Evolutionary conservation across 2,329 filamentous ascomycete species (phyloP).

Genomic region (Escovopsis weberi): DNA sequence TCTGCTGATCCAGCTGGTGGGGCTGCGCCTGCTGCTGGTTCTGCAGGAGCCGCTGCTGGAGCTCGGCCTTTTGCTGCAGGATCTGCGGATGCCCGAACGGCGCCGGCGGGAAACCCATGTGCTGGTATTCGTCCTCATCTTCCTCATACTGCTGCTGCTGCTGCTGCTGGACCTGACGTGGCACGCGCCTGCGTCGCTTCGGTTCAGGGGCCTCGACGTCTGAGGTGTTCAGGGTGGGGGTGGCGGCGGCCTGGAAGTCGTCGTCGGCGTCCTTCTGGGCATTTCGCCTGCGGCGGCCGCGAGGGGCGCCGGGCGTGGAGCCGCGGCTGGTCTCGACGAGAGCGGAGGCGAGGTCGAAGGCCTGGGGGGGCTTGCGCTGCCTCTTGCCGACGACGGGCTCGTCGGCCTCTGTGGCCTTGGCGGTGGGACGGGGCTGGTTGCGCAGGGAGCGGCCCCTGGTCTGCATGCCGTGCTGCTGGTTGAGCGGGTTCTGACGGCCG

Average conservation of each 20-base stretch:
- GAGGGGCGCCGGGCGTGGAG: constrained; percentile 30
- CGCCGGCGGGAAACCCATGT: too few species aligned
- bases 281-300: constrained; percentile 19
- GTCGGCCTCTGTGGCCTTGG: constrained; percentile 41
- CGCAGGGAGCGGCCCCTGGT: constrained; percentile 39
- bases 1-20: constrained; percentile 3
- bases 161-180: constrained; percentile 6
- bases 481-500: constrained; percentile 43
- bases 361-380: constrained; percentile 34
- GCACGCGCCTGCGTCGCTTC: constrained; percentile 16
- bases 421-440: constrained; percentile 42
- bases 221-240: constrained; percentile 21
- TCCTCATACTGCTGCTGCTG: too few species aligned
- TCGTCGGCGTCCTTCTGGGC: constrained; percentile 14
- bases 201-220: constrained; percentile 12
- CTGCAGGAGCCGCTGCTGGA: too few species aligned
- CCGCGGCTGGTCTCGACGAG: constrained; percentile 30
- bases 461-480: constrained; percentile 34
- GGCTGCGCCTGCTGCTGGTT: too few species aligned
- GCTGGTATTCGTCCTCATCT: too few species aligned
- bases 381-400: constrained; percentile 35
- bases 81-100: too few species aligned
- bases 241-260: constrained; percentile 12
- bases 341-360: constrained; percentile 36
- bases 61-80: too few species aligned